Conservation (phyloP, 108 stramenopile genomes). For the Aureococcus anophagefferens region DNA sequence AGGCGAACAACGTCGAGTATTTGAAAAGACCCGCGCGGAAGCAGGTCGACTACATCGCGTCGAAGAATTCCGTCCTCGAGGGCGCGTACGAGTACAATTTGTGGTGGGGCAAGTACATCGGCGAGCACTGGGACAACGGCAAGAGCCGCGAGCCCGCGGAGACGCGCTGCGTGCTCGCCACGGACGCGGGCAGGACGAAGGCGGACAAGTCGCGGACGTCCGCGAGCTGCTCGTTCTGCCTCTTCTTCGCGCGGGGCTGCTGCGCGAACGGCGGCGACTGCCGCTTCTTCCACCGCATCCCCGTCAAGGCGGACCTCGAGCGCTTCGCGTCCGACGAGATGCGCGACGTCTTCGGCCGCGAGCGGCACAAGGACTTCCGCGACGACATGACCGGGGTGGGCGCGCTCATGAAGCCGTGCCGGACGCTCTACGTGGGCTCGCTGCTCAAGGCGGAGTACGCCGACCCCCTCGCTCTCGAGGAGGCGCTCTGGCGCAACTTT, state of each 20-base stretch:
- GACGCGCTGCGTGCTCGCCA: conserved; percentile 23
- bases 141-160: conserved; percentile 24
- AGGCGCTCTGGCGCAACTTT: conserved; percentile 26
- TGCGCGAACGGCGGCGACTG: conserved; percentile 31
- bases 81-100: conserved; percentile 37
- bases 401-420: conserved; percentile 15
- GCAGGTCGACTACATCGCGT: conserved; percentile 21
- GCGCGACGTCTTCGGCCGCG: conserved; percentile 37
- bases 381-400: conserved; percentile 45
- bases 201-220: conserved; percentile 16
- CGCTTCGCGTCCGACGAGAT: conserved; percentile 11
- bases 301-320: conserved; percentile 21
- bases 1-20: conserved; percentile 23
- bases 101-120: conserved; percentile 37
- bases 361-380: conserved; percentile 28
- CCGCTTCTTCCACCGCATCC: conserved; percentile 35
- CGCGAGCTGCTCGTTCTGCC: conserved; percentile 18
- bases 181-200: conserved; percentile 37
- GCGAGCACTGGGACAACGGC: conserved; percentile 23
- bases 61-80: conserved; percentile 24
- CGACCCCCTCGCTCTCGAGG: conserved; percentile 2
- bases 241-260: conserved; percentile 29
- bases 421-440: conserved; percentile 26
- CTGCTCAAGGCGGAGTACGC: conserved; percentile 7
- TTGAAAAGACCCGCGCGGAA: conserved; percentile 22